These are phyloP conservation scores for Pyrus hybrid DNA, from an alignment of 331 rosid species.

Conservation along the genomic window DNA sequence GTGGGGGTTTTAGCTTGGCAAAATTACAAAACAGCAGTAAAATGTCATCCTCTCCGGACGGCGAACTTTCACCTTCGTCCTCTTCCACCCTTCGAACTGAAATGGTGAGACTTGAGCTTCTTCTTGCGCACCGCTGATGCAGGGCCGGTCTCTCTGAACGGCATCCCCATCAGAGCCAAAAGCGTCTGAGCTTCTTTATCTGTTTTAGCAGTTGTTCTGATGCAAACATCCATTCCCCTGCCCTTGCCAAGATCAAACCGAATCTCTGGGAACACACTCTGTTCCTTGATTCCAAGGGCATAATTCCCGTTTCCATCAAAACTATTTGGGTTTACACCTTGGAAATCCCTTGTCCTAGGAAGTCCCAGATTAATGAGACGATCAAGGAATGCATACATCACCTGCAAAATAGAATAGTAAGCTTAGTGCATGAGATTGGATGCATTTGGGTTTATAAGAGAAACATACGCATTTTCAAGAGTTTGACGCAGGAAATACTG, in stretches of 20 bases:
- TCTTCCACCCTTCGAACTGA: conserved; percentile 54
- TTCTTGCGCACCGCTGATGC: conserved; percentile 40
- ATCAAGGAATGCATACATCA: conserved; percentile 79
- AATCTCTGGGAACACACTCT: conserved; percentile 82
- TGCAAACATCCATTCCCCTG: conserved; percentile 93
- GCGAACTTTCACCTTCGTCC: conserved; percentile 17
- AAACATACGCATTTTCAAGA: neutral
- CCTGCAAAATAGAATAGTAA: conserved; percentile 33
- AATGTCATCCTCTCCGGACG: conserved; percentile 5
- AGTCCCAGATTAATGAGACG: conserved; percentile 83
- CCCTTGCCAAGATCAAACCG: conserved; percentile 57
- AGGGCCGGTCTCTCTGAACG: conserved; percentile 73
- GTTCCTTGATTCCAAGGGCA: conserved; percentile 61
- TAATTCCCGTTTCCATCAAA: conserved; percentile 87
- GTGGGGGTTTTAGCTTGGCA: neutral
- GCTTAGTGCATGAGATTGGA: conserved; percentile 2
- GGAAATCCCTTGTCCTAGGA: conserved; percentile 96
- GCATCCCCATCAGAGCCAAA: conserved; percentile 89
- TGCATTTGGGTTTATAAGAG: neutral
- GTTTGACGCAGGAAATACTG: neutral
- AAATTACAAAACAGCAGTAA: conserved; percentile 12
- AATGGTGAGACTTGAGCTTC: conserved; percentile 90
- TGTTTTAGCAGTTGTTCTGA: conserved; percentile 58
- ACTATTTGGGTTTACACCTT: conserved; percentile 71
- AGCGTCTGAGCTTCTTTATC: conserved; percentile 76